Evolutionary conservation across 1,284 basidiomycete genomes (phyloP), one percentile per base, ranked within the genome.

Genomic region (Boletus putidus): DNA sequence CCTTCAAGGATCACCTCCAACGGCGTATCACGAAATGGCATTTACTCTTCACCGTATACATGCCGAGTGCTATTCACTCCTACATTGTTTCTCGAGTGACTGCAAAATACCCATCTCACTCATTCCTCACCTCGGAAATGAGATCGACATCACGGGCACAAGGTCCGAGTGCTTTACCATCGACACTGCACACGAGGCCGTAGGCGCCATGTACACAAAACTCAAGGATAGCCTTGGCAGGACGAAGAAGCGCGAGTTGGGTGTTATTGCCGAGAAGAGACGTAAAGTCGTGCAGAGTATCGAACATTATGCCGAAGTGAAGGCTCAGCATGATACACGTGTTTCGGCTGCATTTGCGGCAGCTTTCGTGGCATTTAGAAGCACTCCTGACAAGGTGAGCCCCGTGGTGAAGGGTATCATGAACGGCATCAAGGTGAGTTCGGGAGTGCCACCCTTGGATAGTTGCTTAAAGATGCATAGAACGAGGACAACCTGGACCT

Each of bases 371-470:
- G 88, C 92, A 6, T 85, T 96, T 62, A 82, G 84, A 68, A 85
- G 85, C 39, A 87, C 92, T 39, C 95, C 96, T 0, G 86, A 93
- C 62, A 99, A 98, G 78, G 88, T 99, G 62, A 98, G 94, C 65
- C 96, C 92, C 0, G 88, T 99, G 47, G 95, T 99, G 54, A 94
- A 97, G 75, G 94, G 93, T 40, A 88, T 99, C 64, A 99, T 98
- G 91, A 97, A 96, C 65, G 94, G 94, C 39, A 90, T 99, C 78
- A 99, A 98, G 84, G 94, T 91, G 51, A 54, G 80, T 60, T 33
- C 27, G 39, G 49, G 33, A 48, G 48, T 52, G 20, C 51, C 35
- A 11, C 36, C 40, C 21, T 35, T 31, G 16, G 54, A 11, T 44
- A 35, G 27, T 29, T 47, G 53, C 47, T 70, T 49, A 68, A 37